These are phyloP conservation scores for Neurospora hispaniola DNA, from an alignment of 495 filamentous ascomycete genomes.

Conservation along the genomic window DNA sequence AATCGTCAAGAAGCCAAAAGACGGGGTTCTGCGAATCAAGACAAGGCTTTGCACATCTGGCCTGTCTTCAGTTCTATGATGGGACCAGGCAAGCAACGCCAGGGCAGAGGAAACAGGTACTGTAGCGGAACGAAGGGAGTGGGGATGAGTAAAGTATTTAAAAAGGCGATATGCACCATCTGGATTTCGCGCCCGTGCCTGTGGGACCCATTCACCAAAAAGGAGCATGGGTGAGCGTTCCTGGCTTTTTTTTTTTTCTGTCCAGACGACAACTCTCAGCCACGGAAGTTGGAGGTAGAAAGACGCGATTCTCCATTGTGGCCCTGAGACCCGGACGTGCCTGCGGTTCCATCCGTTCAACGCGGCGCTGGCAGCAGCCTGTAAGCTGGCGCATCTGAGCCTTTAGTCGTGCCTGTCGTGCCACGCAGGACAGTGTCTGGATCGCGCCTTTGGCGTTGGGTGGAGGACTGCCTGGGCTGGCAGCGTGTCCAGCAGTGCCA, in stretches of 20 bases:
- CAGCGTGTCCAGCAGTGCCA: too few relatives aligned
- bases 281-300: not conserved
- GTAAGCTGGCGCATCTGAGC: not conserved
- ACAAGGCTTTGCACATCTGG: not conserved
- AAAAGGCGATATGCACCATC: not conserved
- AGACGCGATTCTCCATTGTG: not conserved
- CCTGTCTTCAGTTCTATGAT: not conserved
- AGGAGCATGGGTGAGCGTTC: not conserved
- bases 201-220: not conserved
- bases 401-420: not conserved
- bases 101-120: not conserved
- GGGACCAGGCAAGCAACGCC: not conserved
- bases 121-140: not conserved
- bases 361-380: not conserved
- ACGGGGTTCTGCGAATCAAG: not conserved
- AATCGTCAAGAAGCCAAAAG: not conserved
- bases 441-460: not conserved
- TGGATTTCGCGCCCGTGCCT: not conserved
- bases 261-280: not conserved
- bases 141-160: not conserved
- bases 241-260: not conserved
- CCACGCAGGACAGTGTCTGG: not conserved
- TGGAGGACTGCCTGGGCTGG: too few relatives aligned
- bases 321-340: not conserved
- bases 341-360: not conserved